Conservation (phyloP, 768 basidiomycete species). For the Lentinula detonsa region DNA sequence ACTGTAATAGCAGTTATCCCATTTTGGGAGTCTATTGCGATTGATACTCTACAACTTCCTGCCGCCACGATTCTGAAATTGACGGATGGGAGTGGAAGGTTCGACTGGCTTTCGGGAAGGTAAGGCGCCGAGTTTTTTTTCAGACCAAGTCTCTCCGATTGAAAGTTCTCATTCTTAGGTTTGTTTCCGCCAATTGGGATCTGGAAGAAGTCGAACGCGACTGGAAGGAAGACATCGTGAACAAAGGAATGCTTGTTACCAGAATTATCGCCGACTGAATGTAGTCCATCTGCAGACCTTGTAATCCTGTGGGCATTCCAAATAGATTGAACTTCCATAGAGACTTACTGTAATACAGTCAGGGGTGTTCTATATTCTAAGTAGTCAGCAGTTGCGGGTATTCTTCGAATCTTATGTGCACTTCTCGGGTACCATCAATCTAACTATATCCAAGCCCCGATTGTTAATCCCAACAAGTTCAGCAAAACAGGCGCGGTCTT, state of each 20-base stretch:
- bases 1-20: conserved; percentile 5
- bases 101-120: conserved; percentile 16
- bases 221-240: conserved; percentile 11
- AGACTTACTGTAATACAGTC: no score
- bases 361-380: no score
- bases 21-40: conserved; percentile 2
- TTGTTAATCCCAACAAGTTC: no score
- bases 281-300: not conserved
- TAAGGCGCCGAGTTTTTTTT: not conserved
- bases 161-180: not conserved
- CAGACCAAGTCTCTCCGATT: not conserved
- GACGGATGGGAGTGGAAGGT: conserved; percentile 13
- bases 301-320: no score
- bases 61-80: conserved; percentile 14
- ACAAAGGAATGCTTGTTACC: conserved; percentile 8
- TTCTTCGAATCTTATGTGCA: no score
- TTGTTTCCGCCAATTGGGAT: conserved; percentile 11
- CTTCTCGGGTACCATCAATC: no score
- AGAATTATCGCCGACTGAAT: not conserved
- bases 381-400: no score
- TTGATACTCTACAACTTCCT: conserved; percentile 13
- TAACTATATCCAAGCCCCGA: no score
- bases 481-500: no score
- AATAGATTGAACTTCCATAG: no score
- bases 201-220: conserved; percentile 7